These are phyloP conservation scores for Vanderwaltozyma verrucispora DNA, from an alignment of 805 yeast genomes.

Conservation along the genomic window DNA sequence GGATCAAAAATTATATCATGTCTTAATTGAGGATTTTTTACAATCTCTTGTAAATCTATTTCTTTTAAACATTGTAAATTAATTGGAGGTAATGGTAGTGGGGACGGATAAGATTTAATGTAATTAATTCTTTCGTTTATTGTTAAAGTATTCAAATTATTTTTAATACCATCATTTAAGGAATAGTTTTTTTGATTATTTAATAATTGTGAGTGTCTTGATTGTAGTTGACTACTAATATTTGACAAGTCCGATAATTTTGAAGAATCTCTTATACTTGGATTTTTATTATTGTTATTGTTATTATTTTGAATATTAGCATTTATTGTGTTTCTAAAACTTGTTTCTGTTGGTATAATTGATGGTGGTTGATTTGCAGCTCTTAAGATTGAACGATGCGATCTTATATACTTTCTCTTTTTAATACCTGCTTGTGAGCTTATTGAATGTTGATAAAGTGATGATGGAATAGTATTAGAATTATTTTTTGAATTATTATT, in stretches of 20 bases:
- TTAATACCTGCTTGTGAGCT: conserved; percentile 1
- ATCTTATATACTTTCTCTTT: conserved; percentile 4
- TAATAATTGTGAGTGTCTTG: conserved; percentile 1
- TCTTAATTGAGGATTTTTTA: conserved; percentile 83
- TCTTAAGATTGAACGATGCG: conserved; percentile 3
- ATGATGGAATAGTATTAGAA: neutral
- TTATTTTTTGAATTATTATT: neutral
- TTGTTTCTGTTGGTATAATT: neutral
- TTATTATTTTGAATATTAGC: conserved; percentile 4
- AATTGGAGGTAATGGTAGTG: conserved; percentile 66
- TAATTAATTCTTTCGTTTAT: conserved; percentile 18
- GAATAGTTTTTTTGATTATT: conserved; percentile 2
- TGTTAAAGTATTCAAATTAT: conserved; percentile 6
- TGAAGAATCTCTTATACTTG: conserved; percentile 1
- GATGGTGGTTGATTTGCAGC: neutral
- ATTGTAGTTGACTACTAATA: neutral
- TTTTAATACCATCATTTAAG: conserved; percentile 10
- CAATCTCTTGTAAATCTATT: conserved; percentile 77
- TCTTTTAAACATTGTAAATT: conserved; percentile 73
- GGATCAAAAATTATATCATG: conserved; percentile 93
- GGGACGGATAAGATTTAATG: conserved; percentile 15
- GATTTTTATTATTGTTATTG: neutral
- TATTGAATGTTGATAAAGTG: neutral
- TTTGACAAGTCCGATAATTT: neutral
- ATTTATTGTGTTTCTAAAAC: conserved; percentile 6